Base-by-base conservation (phyloP, 306 rosid genomes). In the Senna tora region DNA sequence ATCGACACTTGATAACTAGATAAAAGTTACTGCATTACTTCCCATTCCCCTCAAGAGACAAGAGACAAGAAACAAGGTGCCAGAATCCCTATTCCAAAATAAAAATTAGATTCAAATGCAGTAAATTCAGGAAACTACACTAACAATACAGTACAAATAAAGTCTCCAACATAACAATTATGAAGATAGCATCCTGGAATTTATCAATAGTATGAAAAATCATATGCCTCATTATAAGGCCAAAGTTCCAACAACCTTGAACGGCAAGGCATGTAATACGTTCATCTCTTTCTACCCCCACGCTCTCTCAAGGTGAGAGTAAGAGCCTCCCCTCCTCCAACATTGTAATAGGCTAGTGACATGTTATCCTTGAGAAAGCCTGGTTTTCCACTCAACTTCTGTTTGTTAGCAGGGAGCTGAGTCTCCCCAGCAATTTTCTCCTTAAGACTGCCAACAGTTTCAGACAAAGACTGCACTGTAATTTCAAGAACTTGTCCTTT, bases 331-430 rank as follows among this genome's bases (percentile, higher is more conserved):
- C 96, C 92, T 55, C 90, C 90, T 71, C 92, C 92, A 41, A 94
- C 71, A 71, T 94, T 91, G 86, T 94, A 94, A 79, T 86, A 87
- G 17, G 98, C 98, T 75, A 91, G 96, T 14, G 97, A 89, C 81
- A 91, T 15, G 56, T 91, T 94, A 75, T 94, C 98, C 91, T 94
- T 94, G 81, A 94, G 96, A 82, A 94, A 94, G 25, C 98, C 97
- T 5, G 97, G 96, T 67, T 89, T 94, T 58, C 95, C 98, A 79
- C 96, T 94, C 87, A 94, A 78, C 77, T 91, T 94, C 87, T 94
- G 98, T 81, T 94, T 94, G 83, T 94, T 94, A 60, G 98, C 96
- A 34, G 98, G 97, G 80, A 94, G 96, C 79, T 94, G 96, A 65
- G 91, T 86, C 83, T 94, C 98, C 71, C 96, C 97, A 5, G 96